phyloP scores from a whole-genome alignment of 768 basidiomycete genomes.

The Xerocomellus chrysenteron region DNA sequence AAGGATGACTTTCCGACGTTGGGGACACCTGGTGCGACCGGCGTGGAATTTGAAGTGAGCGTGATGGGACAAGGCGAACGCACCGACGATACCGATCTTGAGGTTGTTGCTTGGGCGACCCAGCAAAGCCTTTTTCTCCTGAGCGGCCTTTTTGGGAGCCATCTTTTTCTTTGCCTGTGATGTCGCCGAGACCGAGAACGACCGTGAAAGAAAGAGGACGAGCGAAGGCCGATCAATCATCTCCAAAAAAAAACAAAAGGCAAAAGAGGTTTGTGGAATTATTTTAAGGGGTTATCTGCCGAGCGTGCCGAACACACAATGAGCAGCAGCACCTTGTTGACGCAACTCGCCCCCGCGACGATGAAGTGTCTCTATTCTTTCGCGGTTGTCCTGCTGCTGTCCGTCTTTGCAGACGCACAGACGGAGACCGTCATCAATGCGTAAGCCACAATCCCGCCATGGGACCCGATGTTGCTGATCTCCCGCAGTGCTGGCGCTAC shows the following conservation, averaged over 20 bases:
- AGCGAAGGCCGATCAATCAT: constrained; percentile 33
- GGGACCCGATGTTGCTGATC: constrained; percentile 12
- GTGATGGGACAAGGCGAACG: constrained; percentile 24
- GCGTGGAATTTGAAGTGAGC: neutral
- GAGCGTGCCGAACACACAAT: constrained; percentile 14
- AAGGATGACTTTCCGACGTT: constrained; percentile 99
- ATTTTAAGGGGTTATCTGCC: constrained; percentile 21
- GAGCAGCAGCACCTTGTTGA: neutral
- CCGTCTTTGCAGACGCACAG: constrained; percentile 39
- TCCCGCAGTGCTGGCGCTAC: constrained; percentile 46
- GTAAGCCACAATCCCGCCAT: constrained; percentile 37
- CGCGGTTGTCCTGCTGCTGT: constrained; percentile 18
- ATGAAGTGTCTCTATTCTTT: constrained; percentile 18
- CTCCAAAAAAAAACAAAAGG: constrained; percentile 7
- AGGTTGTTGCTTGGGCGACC: constrained; percentile 96
- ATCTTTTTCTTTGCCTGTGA: constrained; percentile 61
- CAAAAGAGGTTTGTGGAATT: neutral
- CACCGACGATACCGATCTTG: constrained; percentile 98
- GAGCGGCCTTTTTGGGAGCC: constrained; percentile 86
- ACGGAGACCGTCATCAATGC: constrained; percentile 45
- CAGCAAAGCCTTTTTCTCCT: constrained; percentile 84
- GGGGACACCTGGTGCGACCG: constrained; percentile 62
- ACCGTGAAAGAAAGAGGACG: constrained; percentile 16
- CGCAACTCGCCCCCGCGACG: constrained; percentile 8
- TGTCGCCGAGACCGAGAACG: constrained; percentile 40